Base-by-base conservation (phyloP, 2,329 filamentous ascomycete genomes). In the Malbranchea cinnamomea region DNA sequence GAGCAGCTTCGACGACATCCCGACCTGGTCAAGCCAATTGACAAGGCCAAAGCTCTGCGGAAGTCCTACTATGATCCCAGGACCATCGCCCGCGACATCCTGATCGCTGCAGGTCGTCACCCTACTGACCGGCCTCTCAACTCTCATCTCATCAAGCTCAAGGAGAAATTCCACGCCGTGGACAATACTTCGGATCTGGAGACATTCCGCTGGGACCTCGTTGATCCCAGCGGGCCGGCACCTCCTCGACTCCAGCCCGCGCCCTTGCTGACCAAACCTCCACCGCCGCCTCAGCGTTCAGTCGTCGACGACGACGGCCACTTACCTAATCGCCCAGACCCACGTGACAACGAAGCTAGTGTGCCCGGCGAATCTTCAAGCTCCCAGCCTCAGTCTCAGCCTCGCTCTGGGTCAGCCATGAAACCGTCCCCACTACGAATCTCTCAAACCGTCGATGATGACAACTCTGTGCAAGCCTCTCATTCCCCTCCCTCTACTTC, bases 31-130 rank as follows among this genome's bases (percentile, higher is more conserved):
- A 54, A 63, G 37, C 53, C 55, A 0, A 43, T 74, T 10, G 44
- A 53, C 3, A 41, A 43, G 28, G 37, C 38, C 14, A 49, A 61
- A 28, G 52, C 54, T 3, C 36, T 54, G 4, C 35, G 58, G 15
- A 65, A 65, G 36, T 58, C 58, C 4, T 58, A 50, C 10, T 78
- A 78, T 43, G 62, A 77, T 42, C 60, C 66, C 1, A 59, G 62
- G 25, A 77, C 70, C 0, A 73, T 78, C 36, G 73, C 72, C 4
- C 56, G 70, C 29, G 71, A 77, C 44, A 60, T 79, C 5, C 53
- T 78, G 7, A 62, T 77, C 28, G 67, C 70, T 10, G 60, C 69
- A 8, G 70, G 70, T 10, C 64, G 66, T 34, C 72, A 78, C 45
- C 72, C 73, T 0, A 63, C 63, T 6, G 67, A 73, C 47, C 52